Evolutionary conservation across 1,139 yeast species (phyloP).

Genomic region (Entelexis paramagnoliae): DNA sequence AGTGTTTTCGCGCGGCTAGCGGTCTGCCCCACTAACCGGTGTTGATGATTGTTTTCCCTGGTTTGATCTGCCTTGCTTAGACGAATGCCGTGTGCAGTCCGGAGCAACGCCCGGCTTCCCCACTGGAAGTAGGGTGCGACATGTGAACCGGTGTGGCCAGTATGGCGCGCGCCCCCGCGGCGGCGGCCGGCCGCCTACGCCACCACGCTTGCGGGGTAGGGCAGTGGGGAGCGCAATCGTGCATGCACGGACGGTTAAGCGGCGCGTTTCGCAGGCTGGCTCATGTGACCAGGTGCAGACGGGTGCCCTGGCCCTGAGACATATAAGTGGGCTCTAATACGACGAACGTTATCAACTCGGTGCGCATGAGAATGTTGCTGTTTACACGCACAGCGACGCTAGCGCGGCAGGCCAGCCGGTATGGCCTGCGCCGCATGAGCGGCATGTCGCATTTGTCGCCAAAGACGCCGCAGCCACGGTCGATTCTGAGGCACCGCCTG

Average conservation of each 20-base stretch:
- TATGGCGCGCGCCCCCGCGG: no score
- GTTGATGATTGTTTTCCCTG: no score
- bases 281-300: background rate
- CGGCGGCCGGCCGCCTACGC: background rate
- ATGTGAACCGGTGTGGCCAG: no score
- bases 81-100: no score
- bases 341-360: background rate
- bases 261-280: no score
- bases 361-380: background rate
- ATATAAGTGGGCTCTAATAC: background rate
- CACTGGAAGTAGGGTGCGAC: no score
- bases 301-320: background rate
- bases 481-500: slow-evolving; percentile 6
- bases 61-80: no score
- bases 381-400: background rate
- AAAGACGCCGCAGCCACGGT: background rate
- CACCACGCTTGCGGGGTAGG: background rate
- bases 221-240: background rate
- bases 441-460: background rate
- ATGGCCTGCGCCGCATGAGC: background rate
- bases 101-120: no score
- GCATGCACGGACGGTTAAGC: background rate
- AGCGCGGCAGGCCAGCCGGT: slow-evolving; percentile 3
- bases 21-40: no score
- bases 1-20: no score